Evolutionary conservation across 257 asterid species (phyloP), one percentile per base, ranked within the genome.

Genomic region (Petunia axillaris): DNA sequence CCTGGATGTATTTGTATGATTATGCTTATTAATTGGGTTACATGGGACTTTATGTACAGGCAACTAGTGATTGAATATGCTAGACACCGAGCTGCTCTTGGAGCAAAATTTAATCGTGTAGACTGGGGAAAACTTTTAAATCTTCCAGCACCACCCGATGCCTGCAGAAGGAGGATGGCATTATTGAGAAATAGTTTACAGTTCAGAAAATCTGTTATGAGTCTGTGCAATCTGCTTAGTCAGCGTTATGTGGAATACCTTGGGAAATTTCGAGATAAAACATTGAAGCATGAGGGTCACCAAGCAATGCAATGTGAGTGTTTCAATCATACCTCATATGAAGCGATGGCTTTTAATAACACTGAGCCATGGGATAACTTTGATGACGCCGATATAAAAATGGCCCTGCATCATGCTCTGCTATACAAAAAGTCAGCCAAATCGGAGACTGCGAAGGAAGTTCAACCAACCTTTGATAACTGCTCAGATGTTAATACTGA

Each of bases 81-180:
- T 85, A 91, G 88, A 87, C 77, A 87, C 83, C 91, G 98, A 86
- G 97, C 97, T 86, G 87, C 91, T 86, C 90, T 84, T 78, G 99
- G 99, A 79, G 93, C 95, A 79, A 91, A 90, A 50, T 89, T 85
- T 87, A 88, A 91, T 85, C 94, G 98, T 75, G 88, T 86, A 59
- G 89, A 89, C 83, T 95, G 98, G 98, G 81, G 76, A 79, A 86
- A 97, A 14, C 85, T 95, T 83, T 77, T 85, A 77, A 89, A 89
- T 88, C 97, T 95, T 68, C 99, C 99, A 36, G 98, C 96, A 16
- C 88, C 97, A 66, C 97, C 94, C 78, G 85, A 83, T 68, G 75
- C 89, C 87, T 91, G 99, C 88, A 91, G 84, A 89, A 87, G 99
- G 87, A 92, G 99, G 91, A 93, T 95, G 93, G 75, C 98, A 50